A percentile compares a stretch with the other conserved stretches of the same genome.
Conservation (phyloP, 225 moss, liverwort and hornwort genomes). For the Sphagnum tenellum region DNA sequence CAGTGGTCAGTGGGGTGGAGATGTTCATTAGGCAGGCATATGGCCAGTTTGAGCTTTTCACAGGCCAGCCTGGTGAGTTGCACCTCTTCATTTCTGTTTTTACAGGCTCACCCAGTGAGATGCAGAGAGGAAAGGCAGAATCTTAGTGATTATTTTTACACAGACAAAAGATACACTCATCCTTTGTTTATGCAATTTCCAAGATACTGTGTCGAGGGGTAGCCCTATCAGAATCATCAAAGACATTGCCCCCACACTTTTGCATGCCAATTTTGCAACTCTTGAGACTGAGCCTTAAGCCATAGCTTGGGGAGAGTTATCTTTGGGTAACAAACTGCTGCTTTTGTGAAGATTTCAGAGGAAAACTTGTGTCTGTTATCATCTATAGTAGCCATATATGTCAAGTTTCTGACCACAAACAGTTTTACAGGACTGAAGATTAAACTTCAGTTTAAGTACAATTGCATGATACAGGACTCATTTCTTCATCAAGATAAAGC, state of each 20-base stretch:
- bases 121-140: not conserved
- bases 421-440: not conserved
- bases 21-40: conserved; percentile 90
- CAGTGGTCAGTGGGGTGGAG: conserved; percentile 73
- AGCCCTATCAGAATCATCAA: no score
- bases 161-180: not conserved
- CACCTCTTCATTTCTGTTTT: not conserved
- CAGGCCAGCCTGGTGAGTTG: conserved; percentile 37
- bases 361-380: no score
- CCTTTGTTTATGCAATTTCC: no score
- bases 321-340: no score
- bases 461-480: not conserved
- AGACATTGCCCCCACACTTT: not conserved
- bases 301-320: no score
- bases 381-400: no score
- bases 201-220: no score
- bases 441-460: not conserved
- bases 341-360: no score
- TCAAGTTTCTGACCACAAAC: not conserved
- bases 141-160: not conserved
- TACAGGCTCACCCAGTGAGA: not conserved
- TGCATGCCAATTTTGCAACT: not conserved
- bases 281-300: no score
- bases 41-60: conserved; percentile 76
- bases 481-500: not conserved